Conservation (phyloP, 2,329 filamentous ascomycete genomes). For the Fusarium nanum region DNA sequence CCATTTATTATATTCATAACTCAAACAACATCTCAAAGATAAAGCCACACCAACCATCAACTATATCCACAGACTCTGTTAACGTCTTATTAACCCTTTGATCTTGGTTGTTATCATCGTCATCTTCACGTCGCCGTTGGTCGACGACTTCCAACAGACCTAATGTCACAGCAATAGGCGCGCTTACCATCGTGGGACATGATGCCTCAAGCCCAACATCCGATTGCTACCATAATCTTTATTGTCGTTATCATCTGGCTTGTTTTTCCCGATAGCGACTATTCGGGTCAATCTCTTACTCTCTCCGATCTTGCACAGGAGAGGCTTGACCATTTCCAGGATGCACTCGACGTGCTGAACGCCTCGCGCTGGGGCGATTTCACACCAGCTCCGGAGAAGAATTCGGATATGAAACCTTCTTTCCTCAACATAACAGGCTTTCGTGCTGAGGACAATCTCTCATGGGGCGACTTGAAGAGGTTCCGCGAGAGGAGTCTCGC, state of each 20-base stretch:
- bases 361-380: constrained; percentile 71
- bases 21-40: constrained; percentile 17
- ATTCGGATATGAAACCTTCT: constrained; percentile 52
- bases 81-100: neutral
- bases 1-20: neutral
- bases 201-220: constrained; percentile 62
- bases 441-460: constrained; percentile 77
- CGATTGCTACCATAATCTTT: constrained; percentile 47
- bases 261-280: constrained; percentile 53
- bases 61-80: neutral
- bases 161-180: constrained; percentile 44
- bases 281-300: constrained; percentile 49
- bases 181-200: constrained; percentile 44
- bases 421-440: constrained; percentile 83
- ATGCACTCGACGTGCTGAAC: constrained; percentile 66
- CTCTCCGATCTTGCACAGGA: constrained; percentile 54
- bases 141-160: constrained; percentile 7
- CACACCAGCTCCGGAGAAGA: constrained; percentile 53
- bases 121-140: constrained; percentile 19
- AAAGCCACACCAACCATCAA: neutral
- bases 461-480: constrained; percentile 77
- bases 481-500: constrained; percentile 75
- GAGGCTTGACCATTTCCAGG: constrained; percentile 63
- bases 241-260: constrained; percentile 55
- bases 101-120: neutral